Evolutionary conservation across 495 filamentous ascomycete genomes (phyloP), one percentile per base, ranked within the genome.

Genomic region (Hyaloscypha variabilis): DNA sequence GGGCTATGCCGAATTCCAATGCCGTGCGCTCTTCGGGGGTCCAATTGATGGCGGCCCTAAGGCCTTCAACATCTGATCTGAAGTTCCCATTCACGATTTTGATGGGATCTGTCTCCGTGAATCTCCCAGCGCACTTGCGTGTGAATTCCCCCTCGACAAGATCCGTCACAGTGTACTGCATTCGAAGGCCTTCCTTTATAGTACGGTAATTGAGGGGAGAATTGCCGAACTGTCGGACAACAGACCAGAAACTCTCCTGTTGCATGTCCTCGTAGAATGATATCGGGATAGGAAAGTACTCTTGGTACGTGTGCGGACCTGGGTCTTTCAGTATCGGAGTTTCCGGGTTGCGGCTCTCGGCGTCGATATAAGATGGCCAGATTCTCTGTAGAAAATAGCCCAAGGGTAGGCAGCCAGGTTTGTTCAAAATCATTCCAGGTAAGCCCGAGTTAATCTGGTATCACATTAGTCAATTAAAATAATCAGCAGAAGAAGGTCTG

Each of bases 261-360:
- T 62, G 58, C 13, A 61, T 57, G 34, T 66, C 64, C 30, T 62
- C n/a, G 24, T 57, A 66, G 39, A 66, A 66, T 3, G 49, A 42
- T 4, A 66, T 29, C 3, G 64, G 58, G 17, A 66, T 57, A 14
- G 64, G 64, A 34, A 42, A 62, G 19, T 26, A 42, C 3, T 61
- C 58, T 23, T 62, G 50, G n/a, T 42, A 31, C 6, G 24, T 36
- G 8, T 46, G 10, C 3, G 58, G 29, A 3, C 21, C 64, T 42
- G 64, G 64, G 50, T 29, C 25, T 8, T 5, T 30, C 8, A 66
- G 58, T 6, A 46, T 23, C 2, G 52, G 29, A 11, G 34, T 58
- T 8, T 8, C 5, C 3, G 13, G 4, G 17, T 25, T 19, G 17
- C 19, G 13, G 8, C 1, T 4, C 1, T 1, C 14, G 25, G 31